These are phyloP conservation scores for Lactarius psammicola DNA, from an alignment of 768 basidiomycete species.

Conservation along the genomic window DNA sequence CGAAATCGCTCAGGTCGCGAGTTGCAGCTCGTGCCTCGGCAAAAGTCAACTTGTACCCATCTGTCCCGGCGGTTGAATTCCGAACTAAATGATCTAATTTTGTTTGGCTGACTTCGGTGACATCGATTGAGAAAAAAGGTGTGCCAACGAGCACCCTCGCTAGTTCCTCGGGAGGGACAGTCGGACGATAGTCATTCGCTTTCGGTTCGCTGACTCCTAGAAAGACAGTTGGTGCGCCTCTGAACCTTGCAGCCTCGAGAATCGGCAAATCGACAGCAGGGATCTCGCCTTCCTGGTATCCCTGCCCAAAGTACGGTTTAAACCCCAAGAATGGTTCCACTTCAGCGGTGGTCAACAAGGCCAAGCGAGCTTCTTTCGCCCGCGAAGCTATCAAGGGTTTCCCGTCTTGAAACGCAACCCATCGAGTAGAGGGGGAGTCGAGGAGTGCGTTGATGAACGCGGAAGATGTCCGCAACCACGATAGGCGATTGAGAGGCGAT, in stretches of 20 bases:
- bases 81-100: slow-evolving; percentile 45
- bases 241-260: slow-evolving; percentile 59
- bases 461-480: slow-evolving; percentile 75
- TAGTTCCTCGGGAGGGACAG: slow-evolving; percentile 57
- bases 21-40: slow-evolving; percentile 61
- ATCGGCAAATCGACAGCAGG: slow-evolving; percentile 33
- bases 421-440: slow-evolving; percentile 56
- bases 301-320: slow-evolving; percentile 71
- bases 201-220: slow-evolving; percentile 71
- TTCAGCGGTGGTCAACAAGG: slow-evolving; percentile 57
- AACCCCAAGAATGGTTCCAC: slow-evolving; percentile 64
- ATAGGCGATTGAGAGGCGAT: slow-evolving; percentile 76
- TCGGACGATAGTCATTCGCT: slow-evolving; percentile 41
- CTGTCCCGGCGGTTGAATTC: slow-evolving; percentile 37
- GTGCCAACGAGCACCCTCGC: slow-evolving; percentile 69
- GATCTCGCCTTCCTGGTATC: slow-evolving; percentile 43
- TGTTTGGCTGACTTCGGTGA: slow-evolving; percentile 50
- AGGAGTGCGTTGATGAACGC: slow-evolving; percentile 74
- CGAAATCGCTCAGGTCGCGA: slow-evolving; percentile 56
- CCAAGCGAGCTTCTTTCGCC: slow-evolving; percentile 42
- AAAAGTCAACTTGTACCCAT: slow-evolving; percentile 52
- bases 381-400: slow-evolving; percentile 57
- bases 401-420: slow-evolving; percentile 75
- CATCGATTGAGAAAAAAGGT: slow-evolving; percentile 83
- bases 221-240: slow-evolving; percentile 65